Conservation (phyloP, 331 rosid genomes). For the Acacia concinna region DNA sequence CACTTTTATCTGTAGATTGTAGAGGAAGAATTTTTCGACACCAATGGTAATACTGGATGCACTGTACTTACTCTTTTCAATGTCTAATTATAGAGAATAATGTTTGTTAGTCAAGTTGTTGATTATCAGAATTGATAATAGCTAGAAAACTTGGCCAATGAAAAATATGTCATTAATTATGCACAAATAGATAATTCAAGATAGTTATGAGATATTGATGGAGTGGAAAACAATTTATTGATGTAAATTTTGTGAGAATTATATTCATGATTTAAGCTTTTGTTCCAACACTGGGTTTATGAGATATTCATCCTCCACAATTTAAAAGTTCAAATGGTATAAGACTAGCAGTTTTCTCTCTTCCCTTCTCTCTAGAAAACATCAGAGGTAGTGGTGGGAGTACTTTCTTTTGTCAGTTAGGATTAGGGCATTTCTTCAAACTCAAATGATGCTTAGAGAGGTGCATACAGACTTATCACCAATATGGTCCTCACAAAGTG, state of each 20-base stretch:
- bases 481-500: no score
- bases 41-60: not conserved
- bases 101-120: not conserved
- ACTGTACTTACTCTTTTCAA: not conserved
- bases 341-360: no score
- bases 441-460: no score
- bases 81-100: not conserved
- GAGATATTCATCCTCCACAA: not conserved
- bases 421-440: no score
- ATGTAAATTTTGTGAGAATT: not conserved
- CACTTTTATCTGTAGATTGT: conserved; percentile 1
- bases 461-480: no score
- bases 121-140: not conserved
- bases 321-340: not conserved
- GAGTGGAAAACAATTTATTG: not conserved
- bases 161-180: not conserved
- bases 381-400: no score
- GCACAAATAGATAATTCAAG: not conserved
- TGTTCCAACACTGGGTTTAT: not conserved
- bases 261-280: not conserved
- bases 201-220: not conserved
- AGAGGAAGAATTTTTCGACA: not conserved
- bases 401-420: no score
- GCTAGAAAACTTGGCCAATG: not conserved
- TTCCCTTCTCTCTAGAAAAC: no score